A percentile compares a stretch with the other conserved stretches of the same genome.
These are phyloP conservation scores for Prototheca cutis DNA, from an alignment of 163 green algal species.

Conservation along the genomic window DNA sequence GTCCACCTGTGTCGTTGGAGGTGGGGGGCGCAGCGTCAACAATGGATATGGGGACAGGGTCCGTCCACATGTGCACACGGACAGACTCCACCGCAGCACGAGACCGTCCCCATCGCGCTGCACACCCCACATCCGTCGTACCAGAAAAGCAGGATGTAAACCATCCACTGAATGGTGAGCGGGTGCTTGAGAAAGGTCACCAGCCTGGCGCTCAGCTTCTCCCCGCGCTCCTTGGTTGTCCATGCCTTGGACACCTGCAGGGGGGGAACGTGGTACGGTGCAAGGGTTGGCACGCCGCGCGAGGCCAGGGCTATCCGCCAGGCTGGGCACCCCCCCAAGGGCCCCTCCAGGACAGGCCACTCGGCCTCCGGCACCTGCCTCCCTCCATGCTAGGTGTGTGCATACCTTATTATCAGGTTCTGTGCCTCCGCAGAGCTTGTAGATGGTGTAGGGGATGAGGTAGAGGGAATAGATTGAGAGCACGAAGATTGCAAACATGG, in stretches of 20 bases:
- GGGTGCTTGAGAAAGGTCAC: background rate
- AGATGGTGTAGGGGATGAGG: conserved; percentile 71
- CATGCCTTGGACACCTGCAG: conserved; percentile 37
- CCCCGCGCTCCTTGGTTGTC: conserved; percentile 17
- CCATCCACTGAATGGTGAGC: conserved; percentile 5
- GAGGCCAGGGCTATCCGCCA: too few species aligned
- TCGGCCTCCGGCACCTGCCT: too few species aligned
- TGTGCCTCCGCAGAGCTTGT: conserved; percentile 39
- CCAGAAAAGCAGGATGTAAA: conserved; percentile 12
- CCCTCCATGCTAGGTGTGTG: too few species aligned
- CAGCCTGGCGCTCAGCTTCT: background rate
- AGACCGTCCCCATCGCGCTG: too few species aligned
- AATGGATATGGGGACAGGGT: background rate
- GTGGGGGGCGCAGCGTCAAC: background rate
- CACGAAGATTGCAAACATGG: conserved; percentile 74
- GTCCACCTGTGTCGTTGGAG: background rate
- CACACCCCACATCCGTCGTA: too few species aligned
- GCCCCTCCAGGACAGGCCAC: too few species aligned
- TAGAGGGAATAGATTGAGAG: conserved; percentile 63
- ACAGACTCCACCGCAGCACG: background rate
- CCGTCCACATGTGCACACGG: background rate
- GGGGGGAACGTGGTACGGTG: background rate
- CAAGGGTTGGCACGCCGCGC: too few species aligned
- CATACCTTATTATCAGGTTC: conserved; percentile 26
- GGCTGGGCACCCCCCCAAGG: too few species aligned